Evolutionary conservation across 805 yeast species (phyloP).

Genomic region (Candida namnaoensis): DNA sequence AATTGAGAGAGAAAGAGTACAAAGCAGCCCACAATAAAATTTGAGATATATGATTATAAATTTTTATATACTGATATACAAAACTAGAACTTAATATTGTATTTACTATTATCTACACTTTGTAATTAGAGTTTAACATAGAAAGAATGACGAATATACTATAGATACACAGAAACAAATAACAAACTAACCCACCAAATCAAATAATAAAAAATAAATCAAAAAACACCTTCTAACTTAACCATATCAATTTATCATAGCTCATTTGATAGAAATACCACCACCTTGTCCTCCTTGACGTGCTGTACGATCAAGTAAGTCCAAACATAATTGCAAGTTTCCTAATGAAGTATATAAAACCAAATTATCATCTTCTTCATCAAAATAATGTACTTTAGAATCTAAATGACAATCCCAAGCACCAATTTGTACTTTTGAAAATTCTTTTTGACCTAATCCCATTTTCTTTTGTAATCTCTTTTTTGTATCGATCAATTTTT

Average conservation of each 20-base stretch:
- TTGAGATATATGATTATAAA: too few relatives aligned
- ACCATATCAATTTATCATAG: conserved; percentile 32
- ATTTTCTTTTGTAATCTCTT: conserved; percentile 58
- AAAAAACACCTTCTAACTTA: background rate
- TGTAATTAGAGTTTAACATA: too few relatives aligned
- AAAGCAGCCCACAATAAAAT: conserved; percentile 4
- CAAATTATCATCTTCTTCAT: conserved; percentile 38
- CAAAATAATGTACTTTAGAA: conserved; percentile 29
- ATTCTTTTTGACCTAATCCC: conserved; percentile 75
- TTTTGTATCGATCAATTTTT: conserved; percentile 52
- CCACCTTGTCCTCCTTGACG: conserved; percentile 44
- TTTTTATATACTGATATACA: too few relatives aligned
- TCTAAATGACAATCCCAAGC: conserved; percentile 20
- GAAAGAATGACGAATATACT: too few relatives aligned
- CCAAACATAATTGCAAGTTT: conserved; percentile 60
- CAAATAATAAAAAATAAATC: background rate
- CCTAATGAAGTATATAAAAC: conserved; percentile 47
- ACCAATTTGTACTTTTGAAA: conserved; percentile 59
- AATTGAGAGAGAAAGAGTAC: conserved; percentile 39
- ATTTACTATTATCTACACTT: too few relatives aligned
- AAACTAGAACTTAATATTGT: too few relatives aligned
- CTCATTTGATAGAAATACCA: conserved; percentile 27
- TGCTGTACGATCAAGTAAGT: conserved; percentile 79
- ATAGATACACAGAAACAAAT: too few relatives aligned
- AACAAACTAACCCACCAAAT: too few relatives aligned